A percentile compares a stretch with the other conserved stretches of the same genome.
These are phyloP conservation scores for Paratinospora sagittata DNA, from an alignment of 164 flowering plant genomes.

Conservation along the genomic window DNA sequence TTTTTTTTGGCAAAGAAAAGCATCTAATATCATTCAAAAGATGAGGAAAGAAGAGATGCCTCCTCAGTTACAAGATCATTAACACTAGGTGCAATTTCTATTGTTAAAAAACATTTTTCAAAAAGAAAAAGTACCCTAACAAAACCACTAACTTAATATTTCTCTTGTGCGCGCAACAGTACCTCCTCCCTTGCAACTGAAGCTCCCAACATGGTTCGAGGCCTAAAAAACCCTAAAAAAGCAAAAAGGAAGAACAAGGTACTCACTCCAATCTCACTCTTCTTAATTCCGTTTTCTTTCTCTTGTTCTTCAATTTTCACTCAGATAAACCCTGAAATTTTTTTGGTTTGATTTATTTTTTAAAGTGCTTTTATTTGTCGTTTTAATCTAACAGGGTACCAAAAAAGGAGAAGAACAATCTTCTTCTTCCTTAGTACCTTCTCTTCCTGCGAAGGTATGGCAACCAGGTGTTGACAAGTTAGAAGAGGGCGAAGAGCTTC, in stretches of 20 bases:
- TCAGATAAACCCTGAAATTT: too few species aligned
- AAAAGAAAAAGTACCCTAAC: too few species aligned
- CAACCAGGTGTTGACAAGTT: constrained; percentile 87
- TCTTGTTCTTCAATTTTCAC: neutral
- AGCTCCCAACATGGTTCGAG: constrained; percentile 50
- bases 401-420: constrained; percentile 50
- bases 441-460: constrained; percentile 69
- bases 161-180: too few species aligned
- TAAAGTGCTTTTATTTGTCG: neutral
- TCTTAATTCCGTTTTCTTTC: too few species aligned
- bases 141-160: too few species aligned
- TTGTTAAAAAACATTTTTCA: too few species aligned
- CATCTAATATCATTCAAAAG: too few species aligned
- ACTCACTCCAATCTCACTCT: neutral
- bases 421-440: constrained; percentile 35
- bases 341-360: neutral
- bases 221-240: constrained; percentile 65
- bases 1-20: too few species aligned
- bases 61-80: too few species aligned
- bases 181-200: neutral
- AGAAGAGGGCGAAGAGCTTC: constrained; percentile 91
- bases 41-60: too few species aligned
- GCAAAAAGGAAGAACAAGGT: constrained; percentile 75
- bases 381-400: constrained; percentile 24
- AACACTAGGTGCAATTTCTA: too few species aligned